phyloP scores from a whole-genome alignment of 2,329 filamentous ascomycete species.

The Eutypa lata region DNA sequence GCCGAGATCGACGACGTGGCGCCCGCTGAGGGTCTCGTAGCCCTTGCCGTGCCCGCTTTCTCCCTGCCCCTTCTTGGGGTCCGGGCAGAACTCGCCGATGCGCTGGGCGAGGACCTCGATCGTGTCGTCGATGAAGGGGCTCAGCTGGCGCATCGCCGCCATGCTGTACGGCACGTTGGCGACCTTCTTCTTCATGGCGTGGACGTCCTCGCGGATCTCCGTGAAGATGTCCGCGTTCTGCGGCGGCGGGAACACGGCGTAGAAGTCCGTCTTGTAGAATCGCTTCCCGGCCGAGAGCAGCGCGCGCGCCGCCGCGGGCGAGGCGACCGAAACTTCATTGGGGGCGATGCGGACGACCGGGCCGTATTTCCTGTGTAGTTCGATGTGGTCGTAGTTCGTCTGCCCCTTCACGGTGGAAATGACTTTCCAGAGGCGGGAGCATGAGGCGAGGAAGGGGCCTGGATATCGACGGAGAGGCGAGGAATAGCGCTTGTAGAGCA shows the following conservation, averaged over 20 bases:
- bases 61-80: conserved; percentile 2
- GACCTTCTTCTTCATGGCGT: conserved; percentile 53
- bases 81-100: conserved; percentile 37
- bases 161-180: conserved; percentile 51
- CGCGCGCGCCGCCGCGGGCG: conserved; percentile 41
- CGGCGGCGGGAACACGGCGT: conserved; percentile 51
- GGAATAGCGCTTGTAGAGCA: conserved; percentile 32
- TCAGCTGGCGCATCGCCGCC: conserved; percentile 50
- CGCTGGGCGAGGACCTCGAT: conserved; percentile 42
- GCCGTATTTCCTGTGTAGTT: conserved; percentile 43
- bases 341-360: conserved; percentile 48
- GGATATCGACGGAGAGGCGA: conserved; percentile 26
- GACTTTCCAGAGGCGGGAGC: conserved; percentile 39
- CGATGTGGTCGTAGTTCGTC: conserved; percentile 41
- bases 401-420: conserved; percentile 33
- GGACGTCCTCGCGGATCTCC: conserved; percentile 50
- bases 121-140: conserved; percentile 49
- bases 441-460: conserved; percentile 27
- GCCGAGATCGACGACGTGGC: conserved; percentile 41
- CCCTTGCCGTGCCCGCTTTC: not conserved
- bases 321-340: conserved; percentile 44
- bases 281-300: conserved; percentile 47
- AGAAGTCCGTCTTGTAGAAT: conserved; percentile 52
- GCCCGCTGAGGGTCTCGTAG: not conserved
- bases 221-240: conserved; percentile 59